phyloP scores from a whole-genome alignment of 2,329 filamentous ascomycete genomes.

The Albophoma yamanashiensis region DNA sequence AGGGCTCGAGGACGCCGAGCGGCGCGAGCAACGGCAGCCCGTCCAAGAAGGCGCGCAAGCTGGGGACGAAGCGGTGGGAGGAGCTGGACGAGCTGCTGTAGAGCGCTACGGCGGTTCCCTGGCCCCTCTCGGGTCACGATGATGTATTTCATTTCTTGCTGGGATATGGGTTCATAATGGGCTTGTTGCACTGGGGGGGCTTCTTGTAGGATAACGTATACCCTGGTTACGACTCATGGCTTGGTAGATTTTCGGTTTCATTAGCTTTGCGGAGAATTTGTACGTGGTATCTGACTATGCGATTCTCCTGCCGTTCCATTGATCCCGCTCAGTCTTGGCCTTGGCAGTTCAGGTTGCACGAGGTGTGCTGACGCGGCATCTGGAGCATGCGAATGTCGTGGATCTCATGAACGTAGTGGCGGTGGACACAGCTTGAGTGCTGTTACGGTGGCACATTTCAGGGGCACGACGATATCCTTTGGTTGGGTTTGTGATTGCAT shows the following conservation, averaged over 20 bases:
- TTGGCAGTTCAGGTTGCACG: no score
- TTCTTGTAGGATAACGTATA: background rate
- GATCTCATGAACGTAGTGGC: no score
- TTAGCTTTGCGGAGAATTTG: background rate
- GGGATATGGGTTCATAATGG: background rate
- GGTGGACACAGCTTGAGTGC: no score
- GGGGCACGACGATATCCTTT: no score
- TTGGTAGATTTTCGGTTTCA: background rate
- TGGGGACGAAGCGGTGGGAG: constrained; percentile 39
- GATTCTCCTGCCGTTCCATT: background rate
- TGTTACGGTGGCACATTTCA: no score
- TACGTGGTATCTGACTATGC: background rate
- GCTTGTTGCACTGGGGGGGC: background rate
- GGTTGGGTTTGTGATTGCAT: no score
- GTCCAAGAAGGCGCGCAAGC: constrained; percentile 39
- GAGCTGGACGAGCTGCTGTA: constrained; percentile 19
- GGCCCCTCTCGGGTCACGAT: background rate
- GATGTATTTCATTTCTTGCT: background rate
- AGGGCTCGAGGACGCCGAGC: constrained; percentile 15
- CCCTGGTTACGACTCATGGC: background rate
- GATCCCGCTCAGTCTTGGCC: background rate
- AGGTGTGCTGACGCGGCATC: no score
- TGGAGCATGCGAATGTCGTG: no score
- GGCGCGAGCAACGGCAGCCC: constrained; percentile 29
- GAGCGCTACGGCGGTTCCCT: background rate